Conservation (phyloP, 495 filamentous ascomycete genomes). For the Aspergillus wentii region DNA sequence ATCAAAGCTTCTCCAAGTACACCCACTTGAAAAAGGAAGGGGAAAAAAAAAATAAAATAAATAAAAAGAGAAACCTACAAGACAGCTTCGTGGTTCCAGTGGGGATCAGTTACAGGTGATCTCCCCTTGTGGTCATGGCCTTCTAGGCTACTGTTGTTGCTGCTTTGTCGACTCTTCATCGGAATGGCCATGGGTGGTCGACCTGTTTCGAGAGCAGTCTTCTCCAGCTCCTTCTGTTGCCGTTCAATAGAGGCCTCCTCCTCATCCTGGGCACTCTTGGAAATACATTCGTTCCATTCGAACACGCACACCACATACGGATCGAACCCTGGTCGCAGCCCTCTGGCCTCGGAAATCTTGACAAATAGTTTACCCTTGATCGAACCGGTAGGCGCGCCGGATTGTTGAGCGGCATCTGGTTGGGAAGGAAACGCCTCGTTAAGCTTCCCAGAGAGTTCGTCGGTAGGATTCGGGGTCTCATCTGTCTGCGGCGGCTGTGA, state of each 20-base stretch:
- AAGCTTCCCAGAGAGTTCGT: slow-evolving; percentile 38
- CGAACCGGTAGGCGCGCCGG: slow-evolving; percentile 60
- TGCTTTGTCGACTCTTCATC: slow-evolving; percentile 92
- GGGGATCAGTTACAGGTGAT: slow-evolving; percentile 75
- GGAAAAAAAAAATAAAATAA: slow-evolving; percentile 4
- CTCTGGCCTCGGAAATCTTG: slow-evolving; percentile 78
- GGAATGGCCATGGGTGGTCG: slow-evolving; percentile 91
- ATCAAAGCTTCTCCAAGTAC: slow-evolving; percentile 6
- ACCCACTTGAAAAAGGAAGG: slow-evolving; percentile 2
- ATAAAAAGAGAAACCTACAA: slow-evolving; percentile 62
- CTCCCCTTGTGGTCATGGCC: slow-evolving; percentile 61
- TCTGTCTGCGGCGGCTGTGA: slow-evolving; percentile 16
- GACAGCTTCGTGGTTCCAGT: slow-evolving; percentile 91
- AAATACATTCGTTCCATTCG: slow-evolving; percentile 94
- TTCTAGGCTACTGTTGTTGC: slow-evolving; percentile 77
- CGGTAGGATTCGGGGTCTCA: slow-evolving; percentile 25
- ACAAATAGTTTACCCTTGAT: slow-evolving; percentile 87
- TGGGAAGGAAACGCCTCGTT: slow-evolving; percentile 39
- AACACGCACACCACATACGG: slow-evolving; percentile 97
- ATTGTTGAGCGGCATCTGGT: slow-evolving; percentile 29
- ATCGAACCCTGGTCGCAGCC: slow-evolving; percentile 72
- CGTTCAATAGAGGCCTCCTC: slow-evolving; percentile 34
- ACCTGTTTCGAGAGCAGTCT: slow-evolving; percentile 68
- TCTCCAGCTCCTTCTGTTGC: slow-evolving; percentile 45
- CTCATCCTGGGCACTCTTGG: slow-evolving; percentile 66